Conservation (phyloP, 148 eudicot genomes). For the Vaccinium darrowii region DNA sequence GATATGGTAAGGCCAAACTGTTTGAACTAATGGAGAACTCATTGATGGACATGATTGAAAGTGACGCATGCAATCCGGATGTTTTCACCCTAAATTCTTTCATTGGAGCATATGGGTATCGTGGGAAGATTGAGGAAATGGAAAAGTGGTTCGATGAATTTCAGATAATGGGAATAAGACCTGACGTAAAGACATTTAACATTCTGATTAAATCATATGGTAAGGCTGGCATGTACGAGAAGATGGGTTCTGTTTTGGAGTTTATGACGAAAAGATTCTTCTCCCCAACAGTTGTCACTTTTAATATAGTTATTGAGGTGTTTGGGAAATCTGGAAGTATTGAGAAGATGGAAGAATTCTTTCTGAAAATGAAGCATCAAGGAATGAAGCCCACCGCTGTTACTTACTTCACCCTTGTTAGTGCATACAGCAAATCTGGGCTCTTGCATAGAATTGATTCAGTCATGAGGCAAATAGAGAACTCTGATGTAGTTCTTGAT, state of each 20-base stretch:
- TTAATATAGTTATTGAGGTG: conserved; percentile 60
- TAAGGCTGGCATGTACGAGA: conserved; percentile 58
- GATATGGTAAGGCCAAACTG: conserved; percentile 76
- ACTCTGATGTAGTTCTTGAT: conserved; percentile 73
- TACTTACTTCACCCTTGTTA: conserved; percentile 74
- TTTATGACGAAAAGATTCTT: conserved; percentile 72
- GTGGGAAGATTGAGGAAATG: conserved; percentile 64
- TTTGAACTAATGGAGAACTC: conserved; percentile 69
- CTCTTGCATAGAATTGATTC: conserved; percentile 68
- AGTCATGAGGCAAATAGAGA: conserved; percentile 70
- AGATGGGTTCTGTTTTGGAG: conserved; percentile 63
- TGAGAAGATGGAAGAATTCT: conserved; percentile 62
- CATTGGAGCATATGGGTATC: conserved; percentile 68
- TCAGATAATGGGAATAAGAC: conserved; percentile 74
- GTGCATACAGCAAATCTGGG: conserved; percentile 68
- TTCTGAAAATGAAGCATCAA: conserved; percentile 86
- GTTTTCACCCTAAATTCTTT: conserved; percentile 80
- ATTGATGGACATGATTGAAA: conserved; percentile 65
- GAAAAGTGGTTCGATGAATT: conserved; percentile 87
- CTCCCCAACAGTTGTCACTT: conserved; percentile 72
- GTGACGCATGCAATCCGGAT: conserved; percentile 65
- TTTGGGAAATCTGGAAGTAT: conserved; percentile 61
- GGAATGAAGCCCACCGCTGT: conserved; percentile 82
- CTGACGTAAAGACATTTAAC: conserved; percentile 74
- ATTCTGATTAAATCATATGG: conserved; percentile 84